Conservation (phyloP, 2,329 filamentous ascomycete genomes). For the Colletotrichum siamense region DNA sequence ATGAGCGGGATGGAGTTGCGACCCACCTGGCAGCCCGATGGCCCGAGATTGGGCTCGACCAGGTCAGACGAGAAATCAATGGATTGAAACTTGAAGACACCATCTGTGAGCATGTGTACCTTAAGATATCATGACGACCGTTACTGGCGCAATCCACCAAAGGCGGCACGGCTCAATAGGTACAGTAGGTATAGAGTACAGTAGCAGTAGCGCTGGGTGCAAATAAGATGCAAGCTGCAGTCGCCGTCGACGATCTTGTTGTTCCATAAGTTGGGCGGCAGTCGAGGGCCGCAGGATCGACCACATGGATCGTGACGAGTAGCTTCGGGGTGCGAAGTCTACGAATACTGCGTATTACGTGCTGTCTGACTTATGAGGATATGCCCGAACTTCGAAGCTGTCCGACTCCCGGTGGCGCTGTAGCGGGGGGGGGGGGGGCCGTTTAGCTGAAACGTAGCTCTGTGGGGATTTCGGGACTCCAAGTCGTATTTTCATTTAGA, state of each 20-base stretch:
- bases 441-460: constrained; percentile 22
- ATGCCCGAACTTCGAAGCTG: background rate
- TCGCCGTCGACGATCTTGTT: background rate
- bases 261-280: background rate
- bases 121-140: background rate
- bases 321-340: background rate
- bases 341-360: too few species aligned
- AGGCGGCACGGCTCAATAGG: background rate
- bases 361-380: background rate
- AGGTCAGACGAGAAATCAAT: background rate
- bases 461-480: background rate
- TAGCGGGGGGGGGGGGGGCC: constrained; percentile 2
- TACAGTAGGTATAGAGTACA: too few species aligned
- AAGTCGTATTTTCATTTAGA: constrained; percentile 8
- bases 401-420: constrained; percentile 8
- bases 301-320: constrained; percentile 14
- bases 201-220: too few species aligned
- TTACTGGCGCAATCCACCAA: background rate
- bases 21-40: background rate
- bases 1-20: background rate
- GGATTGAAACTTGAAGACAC: background rate
- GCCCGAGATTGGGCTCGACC: background rate
- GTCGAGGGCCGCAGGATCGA: constrained; percentile 10
- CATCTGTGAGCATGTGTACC: too few species aligned
- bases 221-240: background rate